A percentile compares a stretch with the other conserved stretches of the same genome.
Conservation (phyloP, 2,329 filamentous ascomycete genomes). For the Diplodia intermedia region DNA sequence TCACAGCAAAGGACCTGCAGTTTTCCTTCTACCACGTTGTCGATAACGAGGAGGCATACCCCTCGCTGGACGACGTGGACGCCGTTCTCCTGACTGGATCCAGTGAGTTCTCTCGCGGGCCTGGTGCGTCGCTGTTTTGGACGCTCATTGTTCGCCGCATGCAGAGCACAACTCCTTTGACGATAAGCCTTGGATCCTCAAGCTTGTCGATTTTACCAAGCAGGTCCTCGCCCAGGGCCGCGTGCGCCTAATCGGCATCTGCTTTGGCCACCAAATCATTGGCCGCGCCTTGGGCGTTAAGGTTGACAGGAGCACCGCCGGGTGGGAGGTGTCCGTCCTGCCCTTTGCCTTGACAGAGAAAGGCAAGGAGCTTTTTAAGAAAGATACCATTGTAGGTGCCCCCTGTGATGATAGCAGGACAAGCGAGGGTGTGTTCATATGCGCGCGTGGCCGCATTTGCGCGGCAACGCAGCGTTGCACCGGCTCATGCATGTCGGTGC, state of each 20-base stretch:
- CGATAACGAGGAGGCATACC: slow-evolving; percentile 69
- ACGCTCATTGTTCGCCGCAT: slow-evolving; percentile 12
- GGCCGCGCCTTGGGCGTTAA: slow-evolving; percentile 72
- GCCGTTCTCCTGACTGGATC: slow-evolving; percentile 81
- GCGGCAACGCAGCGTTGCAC: no score
- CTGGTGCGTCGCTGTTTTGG: slow-evolving; percentile 8
- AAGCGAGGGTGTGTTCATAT: not conserved
- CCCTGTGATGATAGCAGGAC: not conserved
- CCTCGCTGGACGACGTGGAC: slow-evolving; percentile 75
- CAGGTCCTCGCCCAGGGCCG: slow-evolving; percentile 66
- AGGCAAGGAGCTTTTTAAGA: slow-evolving; percentile 75
- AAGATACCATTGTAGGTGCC: slow-evolving; percentile 64
- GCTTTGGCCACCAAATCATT: slow-evolving; percentile 88
- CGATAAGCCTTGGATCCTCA: slow-evolving; percentile 75
- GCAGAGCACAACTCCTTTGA: slow-evolving; percentile 77
- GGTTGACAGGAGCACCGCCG: slow-evolving; percentile 70
- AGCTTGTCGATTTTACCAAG: slow-evolving; percentile 72
- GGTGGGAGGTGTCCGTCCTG: slow-evolving; percentile 84
- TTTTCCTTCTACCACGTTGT: slow-evolving; percentile 77
- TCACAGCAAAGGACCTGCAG: slow-evolving; percentile 54
- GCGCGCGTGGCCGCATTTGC: not conserved
- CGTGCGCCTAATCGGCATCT: slow-evolving; percentile 78
- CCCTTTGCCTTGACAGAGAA: slow-evolving; percentile 70
- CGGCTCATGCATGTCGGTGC: no score
- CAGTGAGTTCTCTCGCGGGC: slow-evolving; percentile 53